Base-by-base conservation (phyloP, 2,329 filamentous ascomycete genomes). In the Phialocephala sp. region DNA sequence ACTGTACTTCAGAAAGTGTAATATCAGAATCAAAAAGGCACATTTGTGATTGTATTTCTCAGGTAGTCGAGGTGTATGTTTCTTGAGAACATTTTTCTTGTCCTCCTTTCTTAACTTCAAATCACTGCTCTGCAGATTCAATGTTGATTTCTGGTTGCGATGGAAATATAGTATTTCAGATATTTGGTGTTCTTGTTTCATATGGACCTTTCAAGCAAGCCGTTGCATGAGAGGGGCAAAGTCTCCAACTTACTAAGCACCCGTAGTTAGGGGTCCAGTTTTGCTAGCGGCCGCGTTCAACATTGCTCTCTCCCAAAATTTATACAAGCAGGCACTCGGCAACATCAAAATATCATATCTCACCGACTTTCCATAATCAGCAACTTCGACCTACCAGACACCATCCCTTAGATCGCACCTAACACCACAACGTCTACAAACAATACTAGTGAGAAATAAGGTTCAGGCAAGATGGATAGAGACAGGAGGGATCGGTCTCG, bases 401-500 rank as follows among this genome's bases (percentile, higher is more conserved):
- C 18, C 24, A 11, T 54, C 11, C 11, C 27, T 22, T 1, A 8
- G 6, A 54, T 15, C 24, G 24, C 14, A 54, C 50, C 50, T 54
- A 8, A 24, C 50, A 18, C 22, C 22, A 54, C 8, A 32, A 35
- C 22, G 6, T 54, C 24, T 54, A 22, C 50, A 9, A 54, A 27
- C 22, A 54, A 12, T 20, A n/a, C 45, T 20, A 50, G 8, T 24
- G 11, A n/a, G 56, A 43, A 43, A 43, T 43, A 56, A 27, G 39
- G 41, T 59, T 55, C 9, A 54, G 45, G 6, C 27, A 54, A 54
- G 50, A 54, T 54, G 50, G 50, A 54, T n/a, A 37, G 32, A 60
- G 63, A 50, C 55, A 67, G 66, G 65, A 69, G 67, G 68, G 68
- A 69, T 37, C 79, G 50, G 43, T 47, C 43, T 47, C 43, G 43